Conservation (phyloP, 495 filamentous ascomycete genomes). For the Venustampulla echinocandica region DNA sequence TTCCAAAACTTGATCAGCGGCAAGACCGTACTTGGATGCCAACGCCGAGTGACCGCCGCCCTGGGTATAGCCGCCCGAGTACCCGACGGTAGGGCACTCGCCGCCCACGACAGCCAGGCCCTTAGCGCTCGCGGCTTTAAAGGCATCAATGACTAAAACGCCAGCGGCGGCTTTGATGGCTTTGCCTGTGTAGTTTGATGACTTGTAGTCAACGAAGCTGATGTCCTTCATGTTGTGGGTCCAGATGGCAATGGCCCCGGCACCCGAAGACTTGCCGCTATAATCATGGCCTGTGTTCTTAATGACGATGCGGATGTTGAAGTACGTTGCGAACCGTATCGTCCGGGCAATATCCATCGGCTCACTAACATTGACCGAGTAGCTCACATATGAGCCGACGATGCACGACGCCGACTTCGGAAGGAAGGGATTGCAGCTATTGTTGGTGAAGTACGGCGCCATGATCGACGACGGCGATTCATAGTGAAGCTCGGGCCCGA, state of each 20-base stretch:
- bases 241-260: conserved; percentile 42
- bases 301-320: conserved; percentile 34
- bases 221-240: conserved; percentile 43
- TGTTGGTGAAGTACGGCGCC: conserved; percentile 37
- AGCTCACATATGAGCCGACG: conserved; percentile 49
- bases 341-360: conserved; percentile 37
- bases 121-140: conserved; percentile 33
- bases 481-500: background rate
- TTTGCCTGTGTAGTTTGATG: conserved; percentile 34
- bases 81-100: conserved; percentile 41
- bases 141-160: conserved; percentile 45
- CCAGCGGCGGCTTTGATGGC: conserved; percentile 44
- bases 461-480: conserved; percentile 31
- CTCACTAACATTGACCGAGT: conserved; percentile 40
- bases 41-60: conserved; percentile 53
- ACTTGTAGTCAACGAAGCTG: conserved; percentile 31
- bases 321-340: conserved; percentile 41
- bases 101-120: conserved; percentile 45
- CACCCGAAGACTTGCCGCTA: conserved; percentile 40
- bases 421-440: conserved; percentile 49
- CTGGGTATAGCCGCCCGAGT: conserved; percentile 42
- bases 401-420: conserved; percentile 42
- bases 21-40: conserved; percentile 46
- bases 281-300: conserved; percentile 40
- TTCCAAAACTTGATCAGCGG: conserved; percentile 49